phyloP scores from a whole-genome alignment of 768 basidiomycete genomes.

The Rhodotorula babjevae region DNA sequence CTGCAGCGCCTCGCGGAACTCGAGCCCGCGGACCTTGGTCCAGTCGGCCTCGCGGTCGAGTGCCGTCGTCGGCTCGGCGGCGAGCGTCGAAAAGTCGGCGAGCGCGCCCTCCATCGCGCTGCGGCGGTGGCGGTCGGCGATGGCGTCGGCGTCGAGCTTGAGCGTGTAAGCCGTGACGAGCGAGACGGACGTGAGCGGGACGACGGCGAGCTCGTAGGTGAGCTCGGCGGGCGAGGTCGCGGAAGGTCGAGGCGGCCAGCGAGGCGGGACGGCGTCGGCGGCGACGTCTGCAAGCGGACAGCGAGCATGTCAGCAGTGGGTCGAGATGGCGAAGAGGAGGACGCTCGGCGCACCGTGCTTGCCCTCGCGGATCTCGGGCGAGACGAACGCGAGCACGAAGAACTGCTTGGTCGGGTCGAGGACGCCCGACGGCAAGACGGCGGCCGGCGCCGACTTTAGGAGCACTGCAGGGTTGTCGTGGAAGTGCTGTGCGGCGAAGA shows the following conservation, averaged over 20 bases:
- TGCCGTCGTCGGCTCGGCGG: slow-evolving; percentile 28
- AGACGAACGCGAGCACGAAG: slow-evolving; percentile 40
- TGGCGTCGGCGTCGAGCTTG: slow-evolving; percentile 69
- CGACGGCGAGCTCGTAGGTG: slow-evolving; percentile 62
- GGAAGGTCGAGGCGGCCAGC: slow-evolving; percentile 64
- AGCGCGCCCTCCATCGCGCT: slow-evolving; percentile 60
- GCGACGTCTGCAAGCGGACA: slow-evolving; percentile 55
- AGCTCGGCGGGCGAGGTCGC: slow-evolving; percentile 49
- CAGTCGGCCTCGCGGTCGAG: slow-evolving; percentile 69
- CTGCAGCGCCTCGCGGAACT: slow-evolving; percentile 80
- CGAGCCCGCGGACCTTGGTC: slow-evolving; percentile 72
- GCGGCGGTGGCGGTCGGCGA: slow-evolving; percentile 64
- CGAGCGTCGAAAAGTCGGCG: slow-evolving; percentile 51
- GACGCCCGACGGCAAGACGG: slow-evolving; percentile 26
- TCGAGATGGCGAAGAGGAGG: background rate
- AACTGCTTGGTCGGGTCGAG: slow-evolving; percentile 39
- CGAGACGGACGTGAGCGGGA: slow-evolving; percentile 68
- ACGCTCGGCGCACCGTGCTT: slow-evolving; percentile 5
- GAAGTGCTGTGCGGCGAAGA: slow-evolving; percentile 25
- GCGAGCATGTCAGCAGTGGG: background rate
- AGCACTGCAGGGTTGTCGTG: slow-evolving; percentile 37
- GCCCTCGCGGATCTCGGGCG: slow-evolving; percentile 21
- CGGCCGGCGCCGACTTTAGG: slow-evolving; percentile 35
- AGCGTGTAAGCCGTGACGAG: slow-evolving; percentile 65
- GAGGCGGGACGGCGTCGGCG: slow-evolving; percentile 60